Evolutionary conservation across 306 rosid species (phyloP).

Genomic region (Delonix regia): DNA sequence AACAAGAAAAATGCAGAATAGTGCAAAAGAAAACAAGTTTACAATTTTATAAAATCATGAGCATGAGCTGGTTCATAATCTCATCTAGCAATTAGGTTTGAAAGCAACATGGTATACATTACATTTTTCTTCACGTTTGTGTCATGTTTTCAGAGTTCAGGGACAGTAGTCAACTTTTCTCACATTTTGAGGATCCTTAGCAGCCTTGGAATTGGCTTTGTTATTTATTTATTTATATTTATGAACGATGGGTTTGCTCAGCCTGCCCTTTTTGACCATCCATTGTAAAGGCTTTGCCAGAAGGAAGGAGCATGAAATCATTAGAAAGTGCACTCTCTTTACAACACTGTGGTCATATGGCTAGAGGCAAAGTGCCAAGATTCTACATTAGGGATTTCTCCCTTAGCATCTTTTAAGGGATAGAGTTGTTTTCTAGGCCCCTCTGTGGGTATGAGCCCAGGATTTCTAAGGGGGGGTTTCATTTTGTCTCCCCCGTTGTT

Average conservation of each 20-base stretch:
- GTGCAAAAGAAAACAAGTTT: not conserved
- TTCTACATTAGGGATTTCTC: not conserved
- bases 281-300: not conserved
- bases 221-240: not conserved
- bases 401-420: constrained; percentile 2
- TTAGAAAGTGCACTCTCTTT: constrained; percentile 5
- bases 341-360: not conserved
- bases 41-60: not conserved
- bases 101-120: not conserved
- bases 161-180: not conserved
- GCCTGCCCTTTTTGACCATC: constrained; percentile 24
- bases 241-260: not conserved
- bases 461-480: not conserved
- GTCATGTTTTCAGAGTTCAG: constrained; percentile 11
- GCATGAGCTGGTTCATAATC: not conserved
- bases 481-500: constrained; percentile 21
- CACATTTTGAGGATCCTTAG: constrained; percentile 12
- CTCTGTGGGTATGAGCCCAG: not conserved
- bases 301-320: not conserved
- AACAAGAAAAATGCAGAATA: not conserved
- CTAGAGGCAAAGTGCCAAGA: not conserved
- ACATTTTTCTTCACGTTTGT: not conserved
- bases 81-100: not conserved
- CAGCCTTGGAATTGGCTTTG: not conserved
- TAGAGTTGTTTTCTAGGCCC: constrained; percentile 10